Conservation (phyloP, 495 filamentous ascomycete species). For the Xylaria cubensis region DNA sequence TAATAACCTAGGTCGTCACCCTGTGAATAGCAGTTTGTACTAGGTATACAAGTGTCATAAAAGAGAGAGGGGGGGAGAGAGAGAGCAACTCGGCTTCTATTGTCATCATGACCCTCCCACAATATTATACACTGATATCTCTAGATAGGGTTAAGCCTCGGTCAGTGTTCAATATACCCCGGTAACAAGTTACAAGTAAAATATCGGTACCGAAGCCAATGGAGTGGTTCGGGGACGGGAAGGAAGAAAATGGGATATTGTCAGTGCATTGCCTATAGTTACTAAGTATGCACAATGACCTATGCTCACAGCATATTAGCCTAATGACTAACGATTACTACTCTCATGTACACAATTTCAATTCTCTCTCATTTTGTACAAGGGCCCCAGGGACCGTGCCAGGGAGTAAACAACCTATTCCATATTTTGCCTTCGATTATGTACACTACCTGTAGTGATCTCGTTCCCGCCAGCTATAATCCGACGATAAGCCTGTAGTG, state of each 20-base stretch:
- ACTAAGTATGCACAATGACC: background rate
- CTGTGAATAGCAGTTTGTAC: background rate
- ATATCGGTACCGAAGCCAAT: background rate
- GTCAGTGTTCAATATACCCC: background rate
- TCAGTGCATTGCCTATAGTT: background rate
- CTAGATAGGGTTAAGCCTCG: background rate
- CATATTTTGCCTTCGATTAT: background rate
- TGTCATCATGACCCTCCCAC: background rate
- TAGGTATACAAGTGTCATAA: background rate
- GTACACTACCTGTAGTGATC: background rate
- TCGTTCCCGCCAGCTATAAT: background rate
- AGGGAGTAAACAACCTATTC: background rate
- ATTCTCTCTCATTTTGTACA: constrained; percentile 5
- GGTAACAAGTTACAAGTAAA: background rate
- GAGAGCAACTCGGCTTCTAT: background rate
- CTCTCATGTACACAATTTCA: background rate
- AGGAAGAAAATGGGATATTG: background rate
- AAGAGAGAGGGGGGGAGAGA: no score
- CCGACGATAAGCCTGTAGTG: background rate
- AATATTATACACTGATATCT: background rate
- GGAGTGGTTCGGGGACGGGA: background rate
- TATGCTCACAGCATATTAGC: constrained; percentile 3
- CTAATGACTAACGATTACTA: constrained; percentile 14
- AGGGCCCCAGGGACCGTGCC: background rate
- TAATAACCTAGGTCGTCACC: constrained; percentile 9